These are phyloP conservation scores for Pisolithus sp. DNA, from an alignment of 768 basidiomycete genomes.

Conservation along the genomic window DNA sequence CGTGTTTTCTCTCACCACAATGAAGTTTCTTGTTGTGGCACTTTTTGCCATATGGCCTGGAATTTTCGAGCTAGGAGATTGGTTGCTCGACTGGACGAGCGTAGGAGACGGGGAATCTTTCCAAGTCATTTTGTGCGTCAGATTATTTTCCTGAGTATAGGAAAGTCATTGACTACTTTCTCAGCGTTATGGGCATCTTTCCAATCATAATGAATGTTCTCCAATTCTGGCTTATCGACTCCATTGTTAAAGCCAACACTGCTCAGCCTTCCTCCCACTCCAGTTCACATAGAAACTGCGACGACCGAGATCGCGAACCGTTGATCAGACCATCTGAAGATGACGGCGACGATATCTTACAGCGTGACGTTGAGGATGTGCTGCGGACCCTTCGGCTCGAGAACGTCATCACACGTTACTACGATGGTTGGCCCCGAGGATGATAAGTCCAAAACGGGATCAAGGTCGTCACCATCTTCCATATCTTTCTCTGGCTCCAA, in stretches of 20 bases:
- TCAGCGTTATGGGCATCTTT: slow-evolving; percentile 85
- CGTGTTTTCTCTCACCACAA: slow-evolving; percentile 68
- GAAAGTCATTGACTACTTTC: slow-evolving; percentile 6
- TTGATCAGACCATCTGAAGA: slow-evolving; percentile 57
- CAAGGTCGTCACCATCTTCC: slow-evolving; percentile 12
- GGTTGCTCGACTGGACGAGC: slow-evolving; percentile 75
- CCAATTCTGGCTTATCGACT: slow-evolving; percentile 95
- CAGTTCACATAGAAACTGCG: slow-evolving; percentile 32
- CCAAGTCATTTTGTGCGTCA: slow-evolving; percentile 76
- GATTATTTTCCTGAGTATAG: neutral
- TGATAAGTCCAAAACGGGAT: slow-evolving; percentile 7
- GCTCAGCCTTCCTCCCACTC: slow-evolving; percentile 34
- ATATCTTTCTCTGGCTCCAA: slow-evolving; percentile 5
- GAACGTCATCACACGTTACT: slow-evolving; percentile 22
- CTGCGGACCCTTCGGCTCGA: slow-evolving; percentile 30
- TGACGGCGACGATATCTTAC: slow-evolving; percentile 37
- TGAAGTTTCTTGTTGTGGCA: slow-evolving; percentile 87
- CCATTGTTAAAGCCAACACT: slow-evolving; percentile 74
- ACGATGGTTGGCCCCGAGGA: slow-evolving; percentile 15
- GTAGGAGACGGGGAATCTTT: slow-evolving; percentile 55
- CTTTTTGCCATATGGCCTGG: slow-evolving; percentile 67
- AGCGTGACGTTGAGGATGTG: slow-evolving; percentile 43
- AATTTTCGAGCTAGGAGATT: slow-evolving; percentile 73
- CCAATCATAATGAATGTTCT: slow-evolving; percentile 83
- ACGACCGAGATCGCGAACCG: slow-evolving; percentile 50